These are phyloP conservation scores for Meredithiella fracta DNA, from an alignment of 2,329 filamentous ascomycete genomes.

Conservation along the genomic window DNA sequence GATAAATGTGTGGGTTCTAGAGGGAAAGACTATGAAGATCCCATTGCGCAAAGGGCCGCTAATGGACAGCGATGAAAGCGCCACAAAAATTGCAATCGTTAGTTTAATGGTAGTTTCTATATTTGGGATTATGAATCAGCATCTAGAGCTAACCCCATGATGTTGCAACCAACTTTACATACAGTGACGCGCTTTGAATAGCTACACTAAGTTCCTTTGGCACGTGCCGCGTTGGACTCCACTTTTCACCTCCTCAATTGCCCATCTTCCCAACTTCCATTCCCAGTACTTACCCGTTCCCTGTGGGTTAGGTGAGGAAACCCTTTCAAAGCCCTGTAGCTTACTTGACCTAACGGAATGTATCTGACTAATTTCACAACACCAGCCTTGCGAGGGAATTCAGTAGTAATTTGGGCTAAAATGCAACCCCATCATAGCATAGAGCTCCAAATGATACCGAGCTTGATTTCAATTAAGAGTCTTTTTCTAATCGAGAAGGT, in stretches of 20 bases:
- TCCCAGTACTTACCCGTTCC: neutral
- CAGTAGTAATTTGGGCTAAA: too few species aligned
- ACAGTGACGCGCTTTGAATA: constrained; percentile 2
- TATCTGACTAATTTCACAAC: too few species aligned
- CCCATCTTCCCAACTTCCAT: neutral
- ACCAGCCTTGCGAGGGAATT: too few species aligned
- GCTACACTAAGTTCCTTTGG: neutral
- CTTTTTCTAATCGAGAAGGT: too few species aligned
- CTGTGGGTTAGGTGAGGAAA: neutral
- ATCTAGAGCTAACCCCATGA: neutral
- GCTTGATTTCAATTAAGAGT: too few species aligned
- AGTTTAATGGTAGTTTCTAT: neutral
- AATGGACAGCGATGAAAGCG: neutral
- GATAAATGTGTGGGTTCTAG: neutral
- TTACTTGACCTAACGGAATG: neutral
- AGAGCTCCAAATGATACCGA: too few species aligned
- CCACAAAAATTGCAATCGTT: neutral
- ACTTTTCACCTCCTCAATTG: constrained; percentile 1
- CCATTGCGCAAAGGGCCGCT: constrained; percentile 3
- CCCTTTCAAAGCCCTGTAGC: neutral
- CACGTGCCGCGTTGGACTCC: constrained; percentile 12
- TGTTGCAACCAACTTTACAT: neutral
- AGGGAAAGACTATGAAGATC: neutral
- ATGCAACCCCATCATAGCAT: too few species aligned
- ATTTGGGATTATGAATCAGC: neutral